These are phyloP conservation scores for Rhodotorula diobovata DNA, from an alignment of 768 basidiomycete genomes.

Conservation along the genomic window DNA sequence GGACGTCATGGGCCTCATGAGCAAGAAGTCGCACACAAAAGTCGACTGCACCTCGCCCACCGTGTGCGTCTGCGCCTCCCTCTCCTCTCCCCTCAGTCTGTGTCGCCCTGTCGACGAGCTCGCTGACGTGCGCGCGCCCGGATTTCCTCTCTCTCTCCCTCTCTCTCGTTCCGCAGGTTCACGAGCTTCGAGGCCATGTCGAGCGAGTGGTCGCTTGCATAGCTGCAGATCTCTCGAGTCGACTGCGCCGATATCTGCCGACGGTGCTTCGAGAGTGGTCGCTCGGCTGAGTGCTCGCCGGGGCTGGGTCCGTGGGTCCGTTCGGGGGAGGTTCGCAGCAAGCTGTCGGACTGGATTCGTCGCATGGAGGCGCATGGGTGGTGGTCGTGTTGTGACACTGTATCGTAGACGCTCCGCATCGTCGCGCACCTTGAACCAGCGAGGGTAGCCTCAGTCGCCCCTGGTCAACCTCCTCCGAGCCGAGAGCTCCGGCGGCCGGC, in stretches of 20 bases:
- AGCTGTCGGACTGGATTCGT: no score
- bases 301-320: no score
- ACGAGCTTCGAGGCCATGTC: slow-evolving; percentile 24
- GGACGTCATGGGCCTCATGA: slow-evolving; percentile 24
- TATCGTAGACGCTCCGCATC: no score
- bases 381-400: no score
- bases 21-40: slow-evolving; percentile 26
- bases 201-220: slow-evolving; percentile 22
- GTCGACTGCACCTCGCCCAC: slow-evolving; percentile 30
- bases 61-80: slow-evolving; percentile 15
- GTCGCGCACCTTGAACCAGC: no score
- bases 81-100: neutral
- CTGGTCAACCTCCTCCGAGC: no score
- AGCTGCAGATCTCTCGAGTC: neutral
- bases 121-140: neutral
- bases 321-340: no score
- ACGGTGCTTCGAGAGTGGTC: neutral
- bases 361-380: no score
- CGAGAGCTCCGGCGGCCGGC: no score
- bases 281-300: neutral
- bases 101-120: neutral
- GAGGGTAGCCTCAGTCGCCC: no score
- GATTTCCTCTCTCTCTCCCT: neutral
- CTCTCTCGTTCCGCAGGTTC: slow-evolving; percentile 10
- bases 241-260: no score